A percentile compares a stretch with the other conserved stretches of the same genome.
Conservation (phyloP, 495 filamentous ascomycete genomes). For the Penicillium maclennaniae region DNA sequence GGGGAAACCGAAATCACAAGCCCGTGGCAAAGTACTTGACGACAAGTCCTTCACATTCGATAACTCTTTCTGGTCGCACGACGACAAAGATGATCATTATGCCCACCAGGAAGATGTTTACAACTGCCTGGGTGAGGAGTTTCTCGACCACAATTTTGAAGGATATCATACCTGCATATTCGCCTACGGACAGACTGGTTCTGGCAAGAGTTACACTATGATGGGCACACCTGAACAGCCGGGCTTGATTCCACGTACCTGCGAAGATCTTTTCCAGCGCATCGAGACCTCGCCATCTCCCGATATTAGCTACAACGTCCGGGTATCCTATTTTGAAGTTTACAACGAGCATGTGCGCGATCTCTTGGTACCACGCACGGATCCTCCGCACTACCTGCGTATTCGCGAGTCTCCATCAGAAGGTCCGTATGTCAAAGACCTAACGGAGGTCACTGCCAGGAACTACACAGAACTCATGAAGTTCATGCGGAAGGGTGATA, state of each 20-base stretch:
- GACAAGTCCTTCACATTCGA: slow-evolving; percentile 94
- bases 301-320: slow-evolving; percentile 91
- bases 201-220: slow-evolving; percentile 98
- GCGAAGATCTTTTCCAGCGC: slow-evolving; percentile 90
- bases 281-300: slow-evolving; percentile 81
- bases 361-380: slow-evolving; percentile 71
- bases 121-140: slow-evolving; percentile 90
- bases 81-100: slow-evolving; percentile 68
- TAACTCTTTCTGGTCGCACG: slow-evolving; percentile 95
- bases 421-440: slow-evolving; percentile 95
- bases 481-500: slow-evolving; percentile 86
- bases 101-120: slow-evolving; percentile 91
- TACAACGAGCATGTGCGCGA: slow-evolving; percentile 99
- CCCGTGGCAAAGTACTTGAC: slow-evolving; percentile 69
- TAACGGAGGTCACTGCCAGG: slow-evolving; percentile 87
- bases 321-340: slow-evolving; percentile 97
- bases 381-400: slow-evolving; percentile 87
- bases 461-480: slow-evolving; percentile 79
- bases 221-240: slow-evolving; percentile 89
- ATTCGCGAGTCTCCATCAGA: slow-evolving; percentile 94
- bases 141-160: slow-evolving; percentile 98
- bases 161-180: slow-evolving; percentile 99
- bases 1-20: slow-evolving; percentile 63
- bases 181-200: slow-evolving; percentile 96
- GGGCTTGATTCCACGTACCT: slow-evolving; percentile 94